Base-by-base conservation (phyloP, 2,329 filamentous ascomycete genomes). In the Botrytis medusae region DNA sequence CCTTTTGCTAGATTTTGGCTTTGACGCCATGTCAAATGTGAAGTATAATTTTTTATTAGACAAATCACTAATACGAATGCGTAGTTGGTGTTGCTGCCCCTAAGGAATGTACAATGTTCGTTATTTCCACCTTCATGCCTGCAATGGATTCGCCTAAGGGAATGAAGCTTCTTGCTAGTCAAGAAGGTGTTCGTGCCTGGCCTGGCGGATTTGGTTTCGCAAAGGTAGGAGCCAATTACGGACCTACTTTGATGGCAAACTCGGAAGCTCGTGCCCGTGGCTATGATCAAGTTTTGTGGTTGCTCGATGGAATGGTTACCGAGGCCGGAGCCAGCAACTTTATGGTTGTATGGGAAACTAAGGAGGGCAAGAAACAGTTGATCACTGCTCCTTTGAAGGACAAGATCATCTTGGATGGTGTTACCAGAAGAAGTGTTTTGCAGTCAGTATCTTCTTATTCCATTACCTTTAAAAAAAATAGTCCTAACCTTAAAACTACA, bases 251-350 rank as follows among this genome's bases (percentile, higher is more conserved):
- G 71, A 86, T 93, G 71, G 93, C 93, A 5, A 94, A 94, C 67
- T 87, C 87, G 29, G 92, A 95, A 82, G 95, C 95, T 4, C 85
- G 90, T 72, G 85, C 84, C 18, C 84, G 88, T 59, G 95, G 95
- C 0, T 98, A 90, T 83, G 89, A 95, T 80, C 95, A 98, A 86
- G 92, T 98, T 72, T 87, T 98, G n/a, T 98, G 95, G 95, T 87
- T 98, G 69, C 96, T 97, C 59, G 87, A 95, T 77, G 89, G 88
- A 70, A 89, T 89, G 80, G 94, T 97, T 76, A 98, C 95, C 2
- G 95, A 98, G 85, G 95, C 95, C 2, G 95, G 95, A 7, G 95
- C 94, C 20, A 93, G 90, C 79, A 98, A 98, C 84, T 97, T 97
- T 84, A 97, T 98, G 80, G 86, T 97, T 12, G 85, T 97, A 20